Conservation (phyloP, 345 rosid genomes). For the Noccaea bulbosa region DNA sequence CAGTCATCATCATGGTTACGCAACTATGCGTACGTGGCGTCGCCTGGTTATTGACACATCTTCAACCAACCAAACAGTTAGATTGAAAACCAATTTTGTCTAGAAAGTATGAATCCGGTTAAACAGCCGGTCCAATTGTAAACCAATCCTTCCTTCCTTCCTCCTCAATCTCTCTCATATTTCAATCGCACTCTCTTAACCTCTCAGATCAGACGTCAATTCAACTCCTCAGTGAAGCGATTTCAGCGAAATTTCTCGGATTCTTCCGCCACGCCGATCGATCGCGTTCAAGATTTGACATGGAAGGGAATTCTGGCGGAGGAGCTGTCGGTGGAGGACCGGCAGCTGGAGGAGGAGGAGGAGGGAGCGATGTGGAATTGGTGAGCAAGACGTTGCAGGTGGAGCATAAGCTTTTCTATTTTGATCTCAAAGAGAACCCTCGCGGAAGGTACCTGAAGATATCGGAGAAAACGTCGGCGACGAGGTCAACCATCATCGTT, state of each 20-base stretch:
- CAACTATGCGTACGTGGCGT: slow-evolving; percentile 8
- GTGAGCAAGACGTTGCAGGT: slow-evolving; percentile 96
- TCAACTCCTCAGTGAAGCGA: slow-evolving; percentile 37
- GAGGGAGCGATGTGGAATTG: slow-evolving; percentile 78
- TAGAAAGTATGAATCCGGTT: slow-evolving; percentile 14
- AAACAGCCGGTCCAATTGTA: slow-evolving; percentile 16
- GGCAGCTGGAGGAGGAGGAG: slow-evolving; percentile 47
- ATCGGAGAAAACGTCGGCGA: slow-evolving; percentile 98
- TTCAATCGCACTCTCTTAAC: slow-evolving; percentile 35
- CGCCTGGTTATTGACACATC: neutral
- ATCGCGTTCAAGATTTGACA: slow-evolving; percentile 23
- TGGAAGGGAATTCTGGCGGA: slow-evolving; percentile 67
- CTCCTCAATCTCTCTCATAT: slow-evolving; percentile 18
- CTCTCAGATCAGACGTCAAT: slow-evolving; percentile 45
- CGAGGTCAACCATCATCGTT: slow-evolving; percentile 97
- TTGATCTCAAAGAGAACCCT: slow-evolving; percentile 95
- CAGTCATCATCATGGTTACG: neutral
- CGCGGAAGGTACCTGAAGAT: slow-evolving; percentile 94
- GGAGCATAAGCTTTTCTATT: slow-evolving; percentile 96
- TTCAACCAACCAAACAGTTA: neutral
- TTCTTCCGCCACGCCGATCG: slow-evolving; percentile 20
- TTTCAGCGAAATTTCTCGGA: slow-evolving; percentile 3
- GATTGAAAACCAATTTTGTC: too few relatives aligned
- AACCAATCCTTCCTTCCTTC: slow-evolving; percentile 5
- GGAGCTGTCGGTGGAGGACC: slow-evolving; percentile 30